Evolutionary conservation across 441 rosid species (phyloP), one percentile per base, ranked within the genome.

Genomic region (Gossypium aridum): DNA sequence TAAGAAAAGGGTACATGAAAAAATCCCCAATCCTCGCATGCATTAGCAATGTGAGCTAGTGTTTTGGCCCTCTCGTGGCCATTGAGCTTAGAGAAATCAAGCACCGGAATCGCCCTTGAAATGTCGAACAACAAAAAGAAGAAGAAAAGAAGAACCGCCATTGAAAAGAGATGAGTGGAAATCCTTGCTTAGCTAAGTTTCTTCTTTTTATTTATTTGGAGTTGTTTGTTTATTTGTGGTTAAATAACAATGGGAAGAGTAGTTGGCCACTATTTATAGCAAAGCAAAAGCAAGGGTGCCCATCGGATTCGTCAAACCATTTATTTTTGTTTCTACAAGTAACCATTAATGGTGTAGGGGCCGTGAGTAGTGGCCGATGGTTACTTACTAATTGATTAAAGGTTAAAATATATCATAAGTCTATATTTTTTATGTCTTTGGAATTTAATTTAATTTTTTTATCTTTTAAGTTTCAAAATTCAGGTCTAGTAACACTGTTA

Each of bases 21-120:
- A 80, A 94, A 92, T 8, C 98, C 98, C 97, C 97, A 92, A 26
- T 89, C 92, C 77, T 92, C 87, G 10, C 97, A 92, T 25, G 88
- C 89, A 76, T 77, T 85, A 37, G 96, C 95, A 28, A 94, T 89
- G 77, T 83, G 85, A 70, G 89, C 87, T 70, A 92, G 77, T 3
- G 91, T 85, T 57, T 78, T 78, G 59, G 89, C 87, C 64, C 90
- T 87, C 64, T 89, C 92, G 71, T 86, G 88, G 2, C 88, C 90
- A 14, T 86, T 80, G 78, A 94, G 84, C 85, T 92, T 86, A 2
- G 94, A 89, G 87, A 90, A 93, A 85, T 94, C 94, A 23, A 92
- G 87, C 74, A 94, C 96, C 0, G 97, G 98, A 85, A 94, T 83
- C 8, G 90, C 96, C 98, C 92, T 93, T 77, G 54, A 20, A 70